Evolutionary conservation across 225 moss, liverwort and hornwort genomes (phyloP), one percentile per base, ranked within the genome.

Genomic region (Ulota crispa): DNA sequence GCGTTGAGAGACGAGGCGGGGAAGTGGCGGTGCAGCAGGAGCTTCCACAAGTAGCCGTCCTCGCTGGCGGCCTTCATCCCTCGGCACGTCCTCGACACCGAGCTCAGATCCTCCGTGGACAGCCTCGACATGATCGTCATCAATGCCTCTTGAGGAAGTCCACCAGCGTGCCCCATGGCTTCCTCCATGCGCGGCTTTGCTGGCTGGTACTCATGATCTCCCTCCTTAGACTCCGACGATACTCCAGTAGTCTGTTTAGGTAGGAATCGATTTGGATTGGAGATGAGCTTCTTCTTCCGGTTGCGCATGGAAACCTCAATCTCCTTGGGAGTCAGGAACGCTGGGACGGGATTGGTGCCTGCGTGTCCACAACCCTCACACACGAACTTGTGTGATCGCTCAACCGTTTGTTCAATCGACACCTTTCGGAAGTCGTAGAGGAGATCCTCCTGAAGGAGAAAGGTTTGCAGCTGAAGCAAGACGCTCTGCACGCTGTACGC

Each of bases 11-110:
- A 47, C 32, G 71, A 34, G 24, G 71, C 26, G 31, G 80, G 80
- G 80, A 80, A 71, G 71, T 80, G 62, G 4, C 62, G 62, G 8
- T 50, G 70, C 12, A 60, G 62, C 50, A 71, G 62, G 19, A 60
- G 19, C 34, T 80, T 80, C 80, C 80, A 80, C 61, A 80, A 61
- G 71, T 80, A 80, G 36, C 70, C 80, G 55, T 80, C 71, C 45
- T 80, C 50, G 26, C 80, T 61, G 34, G 80, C 71, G 61, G 21
- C 71, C 24, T 70, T 70, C 31, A 80, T 16, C 26, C 79, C 79
- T 45, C 47, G 79, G 60, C 80, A 71, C 71, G 80, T 62, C 80
- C 80, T 80, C 24, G 61, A 60, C 34, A 80, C 18, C 34, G 80
- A 80, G 47, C 80, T 71, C 61, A 80, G 24, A 80, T 70, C 71